Evolutionary conservation across 768 basidiomycete species (phyloP).

Genomic region (Phlegmacium glaucopus): DNA sequence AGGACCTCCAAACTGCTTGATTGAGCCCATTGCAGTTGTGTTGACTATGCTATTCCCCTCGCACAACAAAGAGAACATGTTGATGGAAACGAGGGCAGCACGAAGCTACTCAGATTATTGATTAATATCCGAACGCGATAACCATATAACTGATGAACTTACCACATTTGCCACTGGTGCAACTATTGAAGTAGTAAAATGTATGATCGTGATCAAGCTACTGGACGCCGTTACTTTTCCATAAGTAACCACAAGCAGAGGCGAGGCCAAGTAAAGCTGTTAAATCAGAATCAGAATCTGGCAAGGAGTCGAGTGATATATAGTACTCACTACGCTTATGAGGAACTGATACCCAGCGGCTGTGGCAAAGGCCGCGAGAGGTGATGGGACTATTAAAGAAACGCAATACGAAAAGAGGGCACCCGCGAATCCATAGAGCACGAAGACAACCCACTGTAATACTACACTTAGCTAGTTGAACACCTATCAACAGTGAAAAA

Average conservation of each 20-base stretch:
- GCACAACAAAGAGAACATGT: constrained; percentile 74
- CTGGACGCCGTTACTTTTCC: constrained; percentile 55
- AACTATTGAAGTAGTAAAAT: constrained; percentile 65
- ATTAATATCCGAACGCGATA: too few species aligned
- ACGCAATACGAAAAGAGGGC: constrained; percentile 68
- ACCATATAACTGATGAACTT: constrained; percentile 21
- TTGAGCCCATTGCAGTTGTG: constrained; percentile 43
- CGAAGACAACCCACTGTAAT: constrained; percentile 65
- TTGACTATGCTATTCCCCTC: constrained; percentile 48
- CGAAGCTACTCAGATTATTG: constrained; percentile 42
- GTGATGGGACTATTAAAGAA: constrained; percentile 57
- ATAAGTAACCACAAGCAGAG: constrained; percentile 72
- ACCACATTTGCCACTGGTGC: constrained; percentile 71
- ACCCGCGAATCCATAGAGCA: constrained; percentile 66
- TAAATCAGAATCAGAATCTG: neutral
- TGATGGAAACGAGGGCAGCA: constrained; percentile 71
- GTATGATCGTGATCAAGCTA: constrained; percentile 56
- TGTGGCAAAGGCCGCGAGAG: constrained; percentile 70
- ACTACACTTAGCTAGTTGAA: constrained; percentile 3
- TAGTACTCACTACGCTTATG: constrained; percentile 63
- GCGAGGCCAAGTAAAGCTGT: constrained; percentile 62
- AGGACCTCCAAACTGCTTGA: constrained; percentile 68
- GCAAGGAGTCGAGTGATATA: neutral
- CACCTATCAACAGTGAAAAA: neutral
- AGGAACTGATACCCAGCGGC: constrained; percentile 73